Percentiles rank a stretch among this genome's conserved stretches.
phyloP scores from a whole-genome alignment of 2,329 filamentous ascomycete genomes.

The Stemphylium lycopersici region DNA sequence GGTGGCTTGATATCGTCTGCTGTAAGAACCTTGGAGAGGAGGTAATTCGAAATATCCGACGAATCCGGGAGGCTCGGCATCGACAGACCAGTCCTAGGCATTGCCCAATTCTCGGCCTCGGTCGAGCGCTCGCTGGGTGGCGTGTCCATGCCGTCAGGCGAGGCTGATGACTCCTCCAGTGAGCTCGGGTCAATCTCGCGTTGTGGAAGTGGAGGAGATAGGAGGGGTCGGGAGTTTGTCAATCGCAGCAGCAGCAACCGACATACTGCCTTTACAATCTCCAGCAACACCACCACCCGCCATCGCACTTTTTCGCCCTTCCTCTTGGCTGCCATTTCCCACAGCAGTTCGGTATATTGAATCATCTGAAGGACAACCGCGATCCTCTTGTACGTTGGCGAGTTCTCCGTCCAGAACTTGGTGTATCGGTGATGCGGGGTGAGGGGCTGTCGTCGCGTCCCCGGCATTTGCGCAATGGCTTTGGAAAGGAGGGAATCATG shows the following conservation, averaged over 20 bases:
- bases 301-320: conserved; percentile 81
- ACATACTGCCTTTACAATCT: conserved; percentile 85
- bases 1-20: conserved; percentile 97
- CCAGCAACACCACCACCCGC: conserved; percentile 84
- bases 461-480: conserved; percentile 63
- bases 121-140: conserved; percentile 50
- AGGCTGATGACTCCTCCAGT: conserved; percentile 57
- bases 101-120: conserved; percentile 70
- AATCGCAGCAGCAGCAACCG: conserved; percentile 78
- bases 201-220: conserved; percentile 85
- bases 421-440: conserved; percentile 69
- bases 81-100: conserved; percentile 91
- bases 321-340: conserved; percentile 94
- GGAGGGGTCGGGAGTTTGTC: conserved; percentile 80
- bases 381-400: conserved; percentile 76
- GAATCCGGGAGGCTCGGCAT: conserved; percentile 82
- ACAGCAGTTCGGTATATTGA: conserved; percentile 93
- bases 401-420: conserved; percentile 66
- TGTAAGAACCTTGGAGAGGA: conserved; percentile 87
- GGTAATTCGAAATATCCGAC: conserved; percentile 82
- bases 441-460: conserved; percentile 57
- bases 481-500: conserved; percentile 85
- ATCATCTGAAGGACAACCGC: conserved; percentile 86
- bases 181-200: conserved; percentile 75
- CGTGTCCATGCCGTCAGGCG: conserved; percentile 56